These are phyloP conservation scores for Penicillium sp. DNA, from an alignment of 2,329 filamentous ascomycete genomes.

Conservation along the genomic window DNA sequence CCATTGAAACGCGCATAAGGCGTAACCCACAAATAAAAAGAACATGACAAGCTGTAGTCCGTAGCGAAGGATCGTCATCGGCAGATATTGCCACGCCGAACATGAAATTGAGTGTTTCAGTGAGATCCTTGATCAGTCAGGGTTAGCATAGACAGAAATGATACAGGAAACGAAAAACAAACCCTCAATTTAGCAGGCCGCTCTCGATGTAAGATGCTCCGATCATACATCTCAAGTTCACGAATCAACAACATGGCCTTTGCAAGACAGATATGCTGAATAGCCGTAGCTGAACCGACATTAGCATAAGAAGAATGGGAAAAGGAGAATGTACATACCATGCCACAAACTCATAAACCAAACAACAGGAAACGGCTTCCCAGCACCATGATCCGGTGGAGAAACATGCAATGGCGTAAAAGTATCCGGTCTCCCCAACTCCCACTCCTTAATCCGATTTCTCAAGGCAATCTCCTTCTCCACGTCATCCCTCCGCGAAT, in stretches of 20 bases:
- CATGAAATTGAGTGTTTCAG: conserved; percentile 29
- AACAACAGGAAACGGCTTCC: conserved; percentile 33
- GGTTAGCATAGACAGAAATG: neutral
- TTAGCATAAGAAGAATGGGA: no score
- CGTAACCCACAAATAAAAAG: conserved; percentile 31
- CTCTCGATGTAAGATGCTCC: conserved; percentile 11
- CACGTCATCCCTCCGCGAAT: conserved; percentile 17
- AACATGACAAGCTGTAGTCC: conserved; percentile 35
- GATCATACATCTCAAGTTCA: conserved; percentile 19
- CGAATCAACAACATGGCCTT: conserved; percentile 31
- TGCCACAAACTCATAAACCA: conserved; percentile 34
- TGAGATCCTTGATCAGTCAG: conserved; percentile 22
- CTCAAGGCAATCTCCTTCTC: conserved; percentile 21
- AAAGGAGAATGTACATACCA: conserved; percentile 26
- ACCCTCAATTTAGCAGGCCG: conserved; percentile 26
- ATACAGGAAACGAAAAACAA: conserved; percentile 1
- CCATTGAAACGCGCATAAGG: neutral
- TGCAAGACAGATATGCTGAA: conserved; percentile 35
- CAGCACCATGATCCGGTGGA: conserved; percentile 23
- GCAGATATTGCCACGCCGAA: conserved; percentile 35
- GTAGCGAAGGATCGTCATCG: conserved; percentile 33
- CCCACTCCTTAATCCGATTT: conserved; percentile 30
- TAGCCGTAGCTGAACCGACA: conserved; percentile 27
- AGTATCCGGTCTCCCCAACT: conserved; percentile 24
- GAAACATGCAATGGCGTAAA: conserved; percentile 34